A percentile compares a stretch with the other conserved stretches of the same genome.
Conservation (phyloP, 257 asterid species). For the Linaria vulgaris region DNA sequence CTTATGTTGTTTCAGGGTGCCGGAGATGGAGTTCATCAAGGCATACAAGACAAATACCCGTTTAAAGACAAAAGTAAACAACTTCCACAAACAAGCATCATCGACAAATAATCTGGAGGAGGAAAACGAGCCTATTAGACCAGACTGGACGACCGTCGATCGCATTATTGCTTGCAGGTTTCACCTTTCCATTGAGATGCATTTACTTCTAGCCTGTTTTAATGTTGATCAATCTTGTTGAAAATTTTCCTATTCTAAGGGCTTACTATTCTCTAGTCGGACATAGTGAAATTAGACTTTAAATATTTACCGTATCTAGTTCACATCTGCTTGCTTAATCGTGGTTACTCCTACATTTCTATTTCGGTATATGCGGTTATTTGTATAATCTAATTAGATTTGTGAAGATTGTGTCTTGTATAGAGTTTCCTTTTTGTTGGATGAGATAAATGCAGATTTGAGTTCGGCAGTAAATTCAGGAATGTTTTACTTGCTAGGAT, state of each 20-base stretch:
- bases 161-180: constrained; percentile 91
- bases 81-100: constrained; percentile 72
- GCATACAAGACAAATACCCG: constrained; percentile 93
- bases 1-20: constrained; percentile 68
- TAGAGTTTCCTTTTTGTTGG: too few species aligned
- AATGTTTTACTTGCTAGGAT: background rate
- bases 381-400: too few species aligned
- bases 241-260: too few species aligned
- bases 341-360: too few species aligned
- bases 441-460: too few species aligned
- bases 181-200: constrained; percentile 11
- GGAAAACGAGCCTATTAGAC: constrained; percentile 77
- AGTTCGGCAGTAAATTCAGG: too few species aligned
- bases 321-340: too few species aligned
- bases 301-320: too few species aligned
- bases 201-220: constrained; percentile 12
- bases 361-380: too few species aligned
- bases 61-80: constrained; percentile 75
- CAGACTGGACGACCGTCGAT: constrained; percentile 95
- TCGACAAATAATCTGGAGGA: constrained; percentile 70
- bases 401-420: too few species aligned
- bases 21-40: constrained; percentile 77
- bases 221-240: constrained; percentile 11
- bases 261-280: too few species aligned
- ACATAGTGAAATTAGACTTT: too few species aligned